Percentiles rank a stretch among this genome's conserved stretches.
Evolutionary conservation across 2,329 filamentous ascomycete species (phyloP).

Genomic region (Ophiostoma australiae): DNA sequence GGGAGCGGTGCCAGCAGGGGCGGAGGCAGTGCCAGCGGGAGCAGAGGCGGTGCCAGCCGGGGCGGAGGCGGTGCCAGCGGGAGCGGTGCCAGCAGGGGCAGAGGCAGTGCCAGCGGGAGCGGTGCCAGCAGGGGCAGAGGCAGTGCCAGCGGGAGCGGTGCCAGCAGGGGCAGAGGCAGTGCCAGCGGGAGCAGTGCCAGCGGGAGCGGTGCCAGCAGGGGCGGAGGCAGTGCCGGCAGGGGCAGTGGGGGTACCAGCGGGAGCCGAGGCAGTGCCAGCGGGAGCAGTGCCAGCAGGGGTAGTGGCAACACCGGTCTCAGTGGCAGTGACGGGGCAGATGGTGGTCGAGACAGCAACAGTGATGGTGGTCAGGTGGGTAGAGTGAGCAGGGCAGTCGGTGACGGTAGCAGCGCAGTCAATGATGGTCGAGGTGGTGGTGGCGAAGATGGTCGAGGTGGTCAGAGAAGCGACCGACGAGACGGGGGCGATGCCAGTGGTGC

Average conservation of each 20-base stretch:
- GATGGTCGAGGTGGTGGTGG: conserved; percentile 47
- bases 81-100: neutral
- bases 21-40: neutral
- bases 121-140: conserved; percentile 25
- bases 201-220: neutral
- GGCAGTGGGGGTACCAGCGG: conserved; percentile 33
- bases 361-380: conserved; percentile 44
- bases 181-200: neutral
- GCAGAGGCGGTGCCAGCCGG: neutral
- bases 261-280: conserved; percentile 42
- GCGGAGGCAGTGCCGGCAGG: neutral
- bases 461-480: conserved; percentile 23
- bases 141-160: conserved; percentile 48
- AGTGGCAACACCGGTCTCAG: conserved; percentile 41
- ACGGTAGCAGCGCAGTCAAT: conserved; percentile 45
- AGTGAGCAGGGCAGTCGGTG: conserved; percentile 48
- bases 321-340: conserved; percentile 57
- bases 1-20: neutral
- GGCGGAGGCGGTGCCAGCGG: neutral
- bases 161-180: conserved; percentile 47
- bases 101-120: neutral
- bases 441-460: conserved; percentile 40
- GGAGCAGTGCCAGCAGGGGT: conserved; percentile 50
- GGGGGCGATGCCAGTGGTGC: neutral
- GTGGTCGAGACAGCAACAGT: conserved; percentile 56